A percentile compares a stretch with the other conserved stretches of the same genome.
These are phyloP conservation scores for Exophiala lecanii-corni DNA, from an alignment of 2,329 filamentous ascomycete species.

Conservation along the genomic window DNA sequence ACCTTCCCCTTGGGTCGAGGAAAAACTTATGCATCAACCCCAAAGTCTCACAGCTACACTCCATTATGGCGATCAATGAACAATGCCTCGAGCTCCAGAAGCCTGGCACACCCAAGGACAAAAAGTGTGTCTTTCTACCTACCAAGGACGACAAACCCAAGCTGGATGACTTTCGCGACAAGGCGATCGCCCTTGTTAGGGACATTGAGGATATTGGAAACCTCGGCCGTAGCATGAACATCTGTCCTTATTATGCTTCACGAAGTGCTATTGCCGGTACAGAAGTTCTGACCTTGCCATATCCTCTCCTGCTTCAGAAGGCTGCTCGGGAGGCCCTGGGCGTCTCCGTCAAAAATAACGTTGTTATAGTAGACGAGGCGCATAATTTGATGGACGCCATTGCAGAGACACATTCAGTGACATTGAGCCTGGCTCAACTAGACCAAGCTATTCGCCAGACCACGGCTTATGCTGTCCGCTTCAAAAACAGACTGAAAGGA, in stretches of 20 bases:
- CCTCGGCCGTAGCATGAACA: conserved; percentile 70
- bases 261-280: conserved; percentile 74
- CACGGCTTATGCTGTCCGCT: conserved; percentile 76
- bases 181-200: conserved; percentile 73
- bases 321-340: conserved; percentile 82
- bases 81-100: conserved; percentile 87
- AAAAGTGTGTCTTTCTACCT: conserved; percentile 72
- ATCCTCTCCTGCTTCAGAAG: conserved; percentile 82
- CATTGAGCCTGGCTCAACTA: conserved; percentile 69
- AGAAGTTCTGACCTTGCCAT: conserved; percentile 86
- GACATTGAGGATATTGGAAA: conserved; percentile 88
- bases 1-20: conserved; percentile 77
- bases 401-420: conserved; percentile 75
- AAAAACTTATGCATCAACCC: conserved; percentile 89
- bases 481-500: conserved; percentile 82
- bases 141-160: conserved; percentile 68
- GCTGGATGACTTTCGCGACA: conserved; percentile 78
- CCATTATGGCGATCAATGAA: conserved; percentile 82
- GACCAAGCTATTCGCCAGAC: conserved; percentile 69
- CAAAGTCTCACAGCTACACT: conserved; percentile 65
- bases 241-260: conserved; percentile 97
- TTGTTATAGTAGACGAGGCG: conserved; percentile 95
- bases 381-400: conserved; percentile 98
- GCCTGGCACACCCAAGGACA: conserved; percentile 54
- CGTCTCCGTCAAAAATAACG: conserved; percentile 77